Evolutionary conservation across 257 asterid species (phyloP).

Genomic region (Nicotiana otophora): DNA sequence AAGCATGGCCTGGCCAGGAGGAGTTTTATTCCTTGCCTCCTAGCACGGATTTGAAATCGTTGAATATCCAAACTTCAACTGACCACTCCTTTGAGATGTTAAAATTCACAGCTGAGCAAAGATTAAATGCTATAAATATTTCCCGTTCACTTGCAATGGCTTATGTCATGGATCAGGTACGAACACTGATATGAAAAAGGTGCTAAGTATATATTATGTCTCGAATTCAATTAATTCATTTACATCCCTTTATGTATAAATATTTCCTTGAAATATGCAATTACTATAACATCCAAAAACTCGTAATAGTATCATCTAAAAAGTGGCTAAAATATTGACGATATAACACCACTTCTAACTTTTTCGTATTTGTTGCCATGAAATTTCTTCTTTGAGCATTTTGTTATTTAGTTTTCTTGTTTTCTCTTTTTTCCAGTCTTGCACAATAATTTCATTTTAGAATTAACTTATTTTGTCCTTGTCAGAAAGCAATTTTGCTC

Average conservation of each 20-base stretch:
- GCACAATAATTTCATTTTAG: neutral
- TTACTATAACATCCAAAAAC: neutral
- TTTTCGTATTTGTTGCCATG: neutral
- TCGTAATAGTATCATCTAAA: neutral
- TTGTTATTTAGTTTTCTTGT: slow-evolving; percentile 5
- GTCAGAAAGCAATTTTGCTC: slow-evolving; percentile 83
- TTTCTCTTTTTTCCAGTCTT: slow-evolving; percentile 2
- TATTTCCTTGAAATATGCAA: neutral
- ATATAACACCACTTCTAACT: neutral
- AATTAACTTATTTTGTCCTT: neutral
- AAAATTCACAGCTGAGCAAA: slow-evolving; percentile 55
- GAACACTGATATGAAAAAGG: slow-evolving; percentile 2
- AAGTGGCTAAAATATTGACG: neutral
- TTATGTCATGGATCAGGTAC: slow-evolving; percentile 97
- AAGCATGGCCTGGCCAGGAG: slow-evolving; percentile 33
- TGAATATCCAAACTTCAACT: slow-evolving; percentile 33
- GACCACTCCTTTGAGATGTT: slow-evolving; percentile 40
- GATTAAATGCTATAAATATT: slow-evolving; percentile 66
- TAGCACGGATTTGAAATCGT: slow-evolving; percentile 30
- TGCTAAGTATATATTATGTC: neutral
- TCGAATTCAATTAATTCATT: neutral
- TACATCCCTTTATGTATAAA: neutral
- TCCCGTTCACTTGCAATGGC: slow-evolving; percentile 83
- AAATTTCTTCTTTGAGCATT: slow-evolving; percentile 5
- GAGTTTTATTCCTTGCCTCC: slow-evolving; percentile 39